phyloP scores from a whole-genome alignment of 495 filamentous ascomycete genomes.

The Aspergillus mulundensis region DNA sequence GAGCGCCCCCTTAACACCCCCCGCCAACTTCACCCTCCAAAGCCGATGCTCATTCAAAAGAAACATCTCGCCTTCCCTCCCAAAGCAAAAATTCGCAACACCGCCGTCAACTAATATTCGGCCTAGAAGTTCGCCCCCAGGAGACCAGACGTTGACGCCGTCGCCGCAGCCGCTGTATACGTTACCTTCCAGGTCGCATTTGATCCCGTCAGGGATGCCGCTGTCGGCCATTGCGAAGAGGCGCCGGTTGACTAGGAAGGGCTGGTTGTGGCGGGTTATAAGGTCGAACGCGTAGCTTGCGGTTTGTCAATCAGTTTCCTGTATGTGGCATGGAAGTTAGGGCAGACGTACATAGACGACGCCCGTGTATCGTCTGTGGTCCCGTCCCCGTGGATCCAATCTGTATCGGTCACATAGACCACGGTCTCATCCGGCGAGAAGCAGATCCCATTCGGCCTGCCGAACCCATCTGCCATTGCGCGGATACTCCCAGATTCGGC shows the following conservation, averaged over 20 bases:
- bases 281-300: slow-evolving; percentile 32
- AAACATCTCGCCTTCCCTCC: slow-evolving; percentile 37
- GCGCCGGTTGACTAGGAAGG: slow-evolving; percentile 46
- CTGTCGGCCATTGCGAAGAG: slow-evolving; percentile 55
- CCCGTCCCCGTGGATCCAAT: slow-evolving; percentile 37
- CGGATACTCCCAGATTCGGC: slow-evolving; percentile 42
- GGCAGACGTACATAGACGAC: slow-evolving; percentile 24
- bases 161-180: slow-evolving; percentile 59
- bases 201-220: slow-evolving; percentile 58
- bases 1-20: slow-evolving; percentile 27
- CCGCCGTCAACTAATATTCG: slow-evolving; percentile 45
- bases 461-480: slow-evolving; percentile 54
- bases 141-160: slow-evolving; percentile 59
- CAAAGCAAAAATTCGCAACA: slow-evolving; percentile 46
- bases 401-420: slow-evolving; percentile 57
- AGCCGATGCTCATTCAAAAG: slow-evolving; percentile 37
- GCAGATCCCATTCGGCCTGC: slow-evolving; percentile 53
- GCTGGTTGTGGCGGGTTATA: slow-evolving; percentile 15
- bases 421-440: slow-evolving; percentile 51
- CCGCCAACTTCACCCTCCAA: slow-evolving; percentile 33
- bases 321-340: not conserved
- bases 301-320: not conserved
- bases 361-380: slow-evolving; percentile 10
- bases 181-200: slow-evolving; percentile 55
- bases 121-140: slow-evolving; percentile 53